Percentiles rank a stretch among this genome's conserved stretches.
Evolutionary conservation across 352 stramenopile genomes (phyloP).

Genomic region (Phytopythium cucurbitacearum): DNA sequence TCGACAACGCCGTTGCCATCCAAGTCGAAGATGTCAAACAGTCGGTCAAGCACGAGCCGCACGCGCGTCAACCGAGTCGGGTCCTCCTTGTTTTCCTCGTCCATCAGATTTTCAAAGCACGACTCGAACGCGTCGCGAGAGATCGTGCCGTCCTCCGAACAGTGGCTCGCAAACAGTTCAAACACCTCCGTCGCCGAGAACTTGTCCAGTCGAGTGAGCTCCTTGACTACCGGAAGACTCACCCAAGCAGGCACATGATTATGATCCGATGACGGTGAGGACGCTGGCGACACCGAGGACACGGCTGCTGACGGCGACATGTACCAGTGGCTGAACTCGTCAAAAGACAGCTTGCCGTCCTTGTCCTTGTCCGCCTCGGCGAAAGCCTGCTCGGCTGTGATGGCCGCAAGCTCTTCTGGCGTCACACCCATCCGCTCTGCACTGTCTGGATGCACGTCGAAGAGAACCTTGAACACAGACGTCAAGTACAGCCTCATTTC

Average conservation of each 20-base stretch:
- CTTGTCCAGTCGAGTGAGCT: slow-evolving; percentile 83
- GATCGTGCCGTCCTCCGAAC: slow-evolving; percentile 69
- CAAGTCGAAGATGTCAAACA: slow-evolving; percentile 82
- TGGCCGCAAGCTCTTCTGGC: slow-evolving; percentile 62
- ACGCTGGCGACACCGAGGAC: slow-evolving; percentile 1
- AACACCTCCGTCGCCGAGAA: slow-evolving; percentile 83
- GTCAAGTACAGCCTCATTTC: slow-evolving; percentile 85
- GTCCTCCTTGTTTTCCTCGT: slow-evolving; percentile 75
- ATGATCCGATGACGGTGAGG: slow-evolving; percentile 3
- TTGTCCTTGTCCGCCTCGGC: slow-evolving; percentile 67
- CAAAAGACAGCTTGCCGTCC: slow-evolving; percentile 78
- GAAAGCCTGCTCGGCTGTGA: slow-evolving; percentile 82
- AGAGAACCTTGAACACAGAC: slow-evolving; percentile 86
- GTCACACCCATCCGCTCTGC: slow-evolving; percentile 55
- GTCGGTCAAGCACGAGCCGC: slow-evolving; percentile 61
- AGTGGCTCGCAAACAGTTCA: slow-evolving; percentile 83
- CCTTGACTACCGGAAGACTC: slow-evolving; percentile 70
- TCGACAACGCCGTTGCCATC: slow-evolving; percentile 77
- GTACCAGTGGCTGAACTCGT: slow-evolving; percentile 84
- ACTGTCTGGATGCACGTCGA: slow-evolving; percentile 71
- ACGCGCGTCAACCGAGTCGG: slow-evolving; percentile 56
- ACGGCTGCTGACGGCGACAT: slow-evolving; percentile 4
- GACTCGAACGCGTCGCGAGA: slow-evolving; percentile 79
- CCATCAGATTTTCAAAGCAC: slow-evolving; percentile 81
- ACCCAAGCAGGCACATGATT: slow-evolving; percentile 53